Conservation (phyloP, 176 grass and related monocot species). For the Oryza meyeriana region DNA sequence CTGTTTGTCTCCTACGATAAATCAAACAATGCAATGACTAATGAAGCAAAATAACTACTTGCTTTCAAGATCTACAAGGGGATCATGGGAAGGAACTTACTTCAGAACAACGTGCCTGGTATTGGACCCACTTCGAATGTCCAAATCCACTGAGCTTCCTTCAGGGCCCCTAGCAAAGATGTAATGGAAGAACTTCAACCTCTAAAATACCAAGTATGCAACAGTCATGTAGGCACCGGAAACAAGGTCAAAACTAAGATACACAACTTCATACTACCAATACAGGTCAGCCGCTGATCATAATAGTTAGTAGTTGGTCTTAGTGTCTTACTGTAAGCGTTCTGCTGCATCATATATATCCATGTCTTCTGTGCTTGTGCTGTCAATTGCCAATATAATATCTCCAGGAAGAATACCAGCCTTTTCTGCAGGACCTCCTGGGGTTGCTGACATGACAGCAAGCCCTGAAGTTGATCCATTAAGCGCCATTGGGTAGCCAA, state of each 20-base stretch:
- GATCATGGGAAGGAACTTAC: conserved; percentile 43
- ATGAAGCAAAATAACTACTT: not conserved
- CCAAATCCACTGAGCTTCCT: conserved; percentile 83
- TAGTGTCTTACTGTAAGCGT: conserved; percentile 85
- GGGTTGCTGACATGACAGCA: conserved; percentile 73
- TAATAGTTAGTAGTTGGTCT: conserved; percentile 11
- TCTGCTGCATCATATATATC: conserved; percentile 97
- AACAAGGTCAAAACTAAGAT: not conserved
- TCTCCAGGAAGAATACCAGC: conserved; percentile 83
- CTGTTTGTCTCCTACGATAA: conserved; percentile 68
- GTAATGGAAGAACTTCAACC: not conserved
- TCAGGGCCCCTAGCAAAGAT: conserved; percentile 66
- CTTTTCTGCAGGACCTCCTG: conserved; percentile 83
- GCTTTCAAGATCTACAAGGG: not conserved
- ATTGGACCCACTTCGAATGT: conserved; percentile 63
- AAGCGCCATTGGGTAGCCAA: conserved; percentile 63
- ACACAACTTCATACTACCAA: not conserved
- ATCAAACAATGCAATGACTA: not conserved
- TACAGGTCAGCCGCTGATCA: not conserved
- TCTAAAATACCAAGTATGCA: not conserved
- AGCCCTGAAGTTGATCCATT: conserved; percentile 70
- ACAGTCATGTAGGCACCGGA: not conserved
- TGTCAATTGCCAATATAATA: conserved; percentile 82
- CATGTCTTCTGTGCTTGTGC: conserved; percentile 70
- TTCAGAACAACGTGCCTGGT: conserved; percentile 58